Base-by-base conservation (phyloP, 306 rosid genomes). In the Cucumis hystrix region DNA sequence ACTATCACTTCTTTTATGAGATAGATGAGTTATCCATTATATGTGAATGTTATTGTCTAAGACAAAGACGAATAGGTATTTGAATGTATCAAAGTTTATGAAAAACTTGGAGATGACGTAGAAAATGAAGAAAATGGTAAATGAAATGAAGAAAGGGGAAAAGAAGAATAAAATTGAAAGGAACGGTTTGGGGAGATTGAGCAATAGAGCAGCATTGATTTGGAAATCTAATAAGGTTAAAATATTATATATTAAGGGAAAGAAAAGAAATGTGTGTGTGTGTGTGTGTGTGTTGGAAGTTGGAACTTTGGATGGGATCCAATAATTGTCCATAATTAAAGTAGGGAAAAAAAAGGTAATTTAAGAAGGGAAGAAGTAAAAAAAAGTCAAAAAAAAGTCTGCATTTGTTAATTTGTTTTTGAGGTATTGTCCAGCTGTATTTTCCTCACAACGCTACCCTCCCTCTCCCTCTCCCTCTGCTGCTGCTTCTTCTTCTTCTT, bases 361-460 rank as follows among this genome's bases (percentile, higher is more conserved):
- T 62, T 28, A 23, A 15, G 1, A 23, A 33, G 28, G 33, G 30
- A n/a, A 7, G 10, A 7, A 2, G 28, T 3, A 1, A 9, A 51
- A 15, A 6, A 60, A 62, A 77, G 58, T 43, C 40, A 62, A 25
- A 71, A 43, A 5, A 33, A 10, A 20, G 78, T 71, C 78, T 49
- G 58, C 54, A 39, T 54, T 10, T 54, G 17, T 67, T 25, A 16
- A 35, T 17, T 69, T 54, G 14, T n/a, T 37, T 23, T 13, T 13
- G 16, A 5, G 16, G 17, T 17, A 47, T 47, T 47, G 49, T 33
- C 80, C 68, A 49, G 9, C 10, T 47, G 25, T 58, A 57, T 41
- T 71, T 83, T 82, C 81, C 59, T 45, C 69, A 47, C 75, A 67
- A 21, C 72, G 52, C 33, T 70, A 28, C 17, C 72, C 58, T 39